Evolutionary conservation across 768 basidiomycete species (phyloP).

Genomic region (Lactarius trivialis): DNA sequence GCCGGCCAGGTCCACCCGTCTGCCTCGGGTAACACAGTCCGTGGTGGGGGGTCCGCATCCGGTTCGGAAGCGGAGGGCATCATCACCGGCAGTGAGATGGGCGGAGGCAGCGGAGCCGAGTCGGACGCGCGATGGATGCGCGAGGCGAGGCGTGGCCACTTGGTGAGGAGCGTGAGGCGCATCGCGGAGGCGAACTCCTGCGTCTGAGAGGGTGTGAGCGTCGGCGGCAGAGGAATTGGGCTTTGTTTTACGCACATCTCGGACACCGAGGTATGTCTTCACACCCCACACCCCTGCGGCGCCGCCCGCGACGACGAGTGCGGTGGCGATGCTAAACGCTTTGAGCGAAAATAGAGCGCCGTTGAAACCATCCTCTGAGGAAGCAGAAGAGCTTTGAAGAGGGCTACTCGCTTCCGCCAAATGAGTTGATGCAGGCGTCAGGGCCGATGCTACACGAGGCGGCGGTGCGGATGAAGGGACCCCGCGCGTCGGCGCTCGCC

Average conservation of each 20-base stretch:
- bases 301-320: conserved; percentile 46
- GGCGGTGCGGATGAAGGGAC: not conserved
- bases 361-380: conserved; percentile 36
- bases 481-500: not conserved
- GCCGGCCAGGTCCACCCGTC: conserved; percentile 47
- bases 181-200: conserved; percentile 54
- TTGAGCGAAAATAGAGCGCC: conserved; percentile 51
- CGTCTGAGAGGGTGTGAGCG: conserved; percentile 32
- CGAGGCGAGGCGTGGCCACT: conserved; percentile 44
- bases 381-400: not conserved
- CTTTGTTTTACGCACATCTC: conserved; percentile 40
- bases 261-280: conserved; percentile 46
- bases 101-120: conserved; percentile 24
- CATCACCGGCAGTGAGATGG: not conserved
- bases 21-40: not conserved
- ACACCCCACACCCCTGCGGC: conserved; percentile 42
- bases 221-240: conserved; percentile 4
- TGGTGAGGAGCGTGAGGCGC: conserved; percentile 41
- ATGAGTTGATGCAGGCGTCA: not conserved
- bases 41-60: not conserved
- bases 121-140: conserved; percentile 45
- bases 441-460: not conserved
- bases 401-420: not conserved
- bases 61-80: not conserved
- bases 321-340: conserved; percentile 61